phyloP scores from a whole-genome alignment of 352 stramenopile species.

The Phytopythium aichiense region DNA sequence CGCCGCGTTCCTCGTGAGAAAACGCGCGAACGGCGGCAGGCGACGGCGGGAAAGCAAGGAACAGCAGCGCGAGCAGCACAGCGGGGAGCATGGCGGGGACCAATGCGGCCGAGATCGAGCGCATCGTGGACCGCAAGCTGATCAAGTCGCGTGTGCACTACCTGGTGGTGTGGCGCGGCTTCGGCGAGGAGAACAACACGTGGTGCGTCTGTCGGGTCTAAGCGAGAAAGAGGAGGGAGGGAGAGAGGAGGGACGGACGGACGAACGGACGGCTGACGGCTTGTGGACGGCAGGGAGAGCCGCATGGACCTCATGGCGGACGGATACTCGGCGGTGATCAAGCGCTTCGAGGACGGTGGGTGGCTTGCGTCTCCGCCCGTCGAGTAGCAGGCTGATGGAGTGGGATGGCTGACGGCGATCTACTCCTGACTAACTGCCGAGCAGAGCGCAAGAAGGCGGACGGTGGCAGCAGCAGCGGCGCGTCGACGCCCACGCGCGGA shows the following conservation, averaged over 20 bases:
- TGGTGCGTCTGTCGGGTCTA: conserved; percentile 32
- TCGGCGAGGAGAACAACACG: conserved; percentile 80
- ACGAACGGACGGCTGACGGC: neutral
- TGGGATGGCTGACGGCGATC: too few species aligned
- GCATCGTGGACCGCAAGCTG: conserved; percentile 79
- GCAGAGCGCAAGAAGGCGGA: conserved; percentile 57
- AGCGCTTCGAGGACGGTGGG: conserved; percentile 67
- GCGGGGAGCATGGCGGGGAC: conserved; percentile 1
- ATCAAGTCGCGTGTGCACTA: conserved; percentile 82
- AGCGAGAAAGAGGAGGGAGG: neutral
- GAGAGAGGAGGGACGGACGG: neutral
- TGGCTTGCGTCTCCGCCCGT: conserved; percentile 11
- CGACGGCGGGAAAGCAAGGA: neutral
- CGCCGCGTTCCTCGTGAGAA: neutral
- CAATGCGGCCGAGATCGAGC: conserved; percentile 68
- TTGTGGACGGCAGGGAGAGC: conserved; percentile 50
- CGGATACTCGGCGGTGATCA: conserved; percentile 68
- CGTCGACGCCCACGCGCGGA: conserved; percentile 18
- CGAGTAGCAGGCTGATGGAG: too few species aligned
- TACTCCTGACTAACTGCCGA: neutral
- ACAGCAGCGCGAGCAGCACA: neutral
- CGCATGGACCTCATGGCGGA: conserved; percentile 77
- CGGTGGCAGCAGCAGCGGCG: conserved; percentile 2
- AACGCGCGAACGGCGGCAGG: conserved; percentile 1
- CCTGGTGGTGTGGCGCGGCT: conserved; percentile 74